Conservation (phyloP, 148 eudicot species). For the Limonium bicolor region DNA sequence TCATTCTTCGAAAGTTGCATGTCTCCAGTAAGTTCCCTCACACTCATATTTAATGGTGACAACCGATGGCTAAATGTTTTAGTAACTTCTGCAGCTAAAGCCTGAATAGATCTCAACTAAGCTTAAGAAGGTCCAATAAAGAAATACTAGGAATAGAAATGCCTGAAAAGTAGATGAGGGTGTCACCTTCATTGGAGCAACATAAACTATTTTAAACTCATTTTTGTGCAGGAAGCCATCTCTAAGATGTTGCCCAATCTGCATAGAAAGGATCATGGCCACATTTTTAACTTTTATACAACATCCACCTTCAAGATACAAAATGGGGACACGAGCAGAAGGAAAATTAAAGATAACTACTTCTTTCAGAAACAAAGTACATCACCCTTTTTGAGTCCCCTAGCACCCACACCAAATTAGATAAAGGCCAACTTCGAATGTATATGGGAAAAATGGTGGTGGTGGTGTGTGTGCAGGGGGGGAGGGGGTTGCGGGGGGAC, state of each 20-base stretch:
- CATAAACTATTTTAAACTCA: slow-evolving; percentile 94
- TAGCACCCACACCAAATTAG: no score
- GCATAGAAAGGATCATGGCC: no score
- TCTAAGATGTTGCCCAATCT: slow-evolving; percentile 87
- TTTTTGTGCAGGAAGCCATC: slow-evolving; percentile 98
- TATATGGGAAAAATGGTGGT: no score
- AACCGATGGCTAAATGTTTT: slow-evolving; percentile 79
- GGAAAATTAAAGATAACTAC: no score
- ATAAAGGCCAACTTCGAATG: no score
- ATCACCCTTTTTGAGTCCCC: no score
- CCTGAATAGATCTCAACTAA: slow-evolving; percentile 9
- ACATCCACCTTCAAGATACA: no score
- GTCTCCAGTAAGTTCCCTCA: slow-evolving; percentile 98
- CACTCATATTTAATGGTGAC: slow-evolving; percentile 68
- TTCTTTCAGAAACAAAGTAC: no score
- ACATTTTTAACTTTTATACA: no score
- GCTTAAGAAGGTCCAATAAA: not conserved
- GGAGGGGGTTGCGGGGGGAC: no score
- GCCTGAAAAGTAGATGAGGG: not conserved
- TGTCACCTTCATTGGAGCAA: slow-evolving; percentile 99
- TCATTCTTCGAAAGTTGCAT: slow-evolving; percentile 93
- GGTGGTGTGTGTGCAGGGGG: no score
- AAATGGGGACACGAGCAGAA: no score
- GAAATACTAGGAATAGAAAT: not conserved
- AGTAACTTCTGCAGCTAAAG: slow-evolving; percentile 97